Evolutionary conservation across 148 eudicot species (phyloP), one percentile per base, ranked within the genome.

Genomic region (Vaccinium corymbosum): DNA sequence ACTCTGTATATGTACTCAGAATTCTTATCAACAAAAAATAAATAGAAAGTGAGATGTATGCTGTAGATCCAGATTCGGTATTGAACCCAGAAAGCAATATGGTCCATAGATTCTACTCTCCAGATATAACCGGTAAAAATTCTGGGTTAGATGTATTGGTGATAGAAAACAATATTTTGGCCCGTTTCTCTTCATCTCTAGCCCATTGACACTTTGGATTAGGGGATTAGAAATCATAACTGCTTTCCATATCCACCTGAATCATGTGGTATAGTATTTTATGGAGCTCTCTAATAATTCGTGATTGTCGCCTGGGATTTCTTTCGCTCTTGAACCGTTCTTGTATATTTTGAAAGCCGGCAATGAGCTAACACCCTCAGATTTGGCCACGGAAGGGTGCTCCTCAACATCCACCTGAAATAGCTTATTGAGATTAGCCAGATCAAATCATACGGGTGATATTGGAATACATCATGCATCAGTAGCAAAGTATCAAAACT

Each of bases 301-400:
- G 20, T 83, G 90, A 59, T 89, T 89, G 77, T 92, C 86, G 22
- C 94, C 92, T 0, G 88, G 85, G 72, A 93, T 79, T 82, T 90
- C 88, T 78, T 83, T 88, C 25, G 77, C 86, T 66, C 71, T 85
- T 72, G 89, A 83, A 17, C 96, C 93, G 19, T 84, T 88, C 76
- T 82, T 90, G 88, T 92, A 93, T 83, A 93, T 85, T 57, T 80
- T 88, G 88, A 92, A 93, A n/a, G 85, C 84, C 29, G 94, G 96
- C 50, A 90, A 61, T 76, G 90, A 84, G 75, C 81, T 78, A 27
- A 90, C 85, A 25, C 90, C 89, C 85, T 93, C 93, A 0, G 90
- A 85, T 90, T 89, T 89, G 50, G 84, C 82, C 51, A 92, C 49
- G 32, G 73, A 83, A 48, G 89, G 86, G 49, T 85, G 72, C 51